Evolutionary conservation across 176 grass and related monocot species (phyloP), one percentile per base, ranked within the genome.

Genomic region (Eragrostis nindensis): DNA sequence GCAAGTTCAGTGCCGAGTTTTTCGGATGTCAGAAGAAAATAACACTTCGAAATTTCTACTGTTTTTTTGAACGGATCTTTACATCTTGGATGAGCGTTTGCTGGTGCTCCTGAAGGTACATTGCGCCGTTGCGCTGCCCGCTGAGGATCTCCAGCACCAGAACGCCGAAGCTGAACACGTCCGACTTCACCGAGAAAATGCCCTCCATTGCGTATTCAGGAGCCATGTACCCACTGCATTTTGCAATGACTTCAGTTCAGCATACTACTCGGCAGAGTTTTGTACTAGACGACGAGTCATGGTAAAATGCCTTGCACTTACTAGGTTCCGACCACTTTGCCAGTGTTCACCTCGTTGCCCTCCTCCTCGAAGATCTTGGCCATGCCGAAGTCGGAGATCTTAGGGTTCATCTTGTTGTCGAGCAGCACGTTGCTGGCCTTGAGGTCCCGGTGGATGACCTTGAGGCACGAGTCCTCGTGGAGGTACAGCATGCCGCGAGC

Each of bases 361-460:
- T 89, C 92, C 56, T 87, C 87, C 12, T 94, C 70, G 47, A 89
- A 97, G 55, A 94, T 97, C 77, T 92, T 92, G 45, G 94, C 94
- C 94, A 94, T 97, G 80, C 94, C 94, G 62, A 97, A 97, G 64
- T 97, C 94, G 44, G 94, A 97, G 71, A 97, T 97, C 84, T 97
- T 97, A 11, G 94, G 94, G 76, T 90, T 97, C 94, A 97, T 97
- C 68, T 85, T 87, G 75, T 94, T 87, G 86, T 97, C 94, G 16
- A 97, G 84, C 48, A 97, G 78, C 66, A 97, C 94, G 71, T 97
- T 97, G 66, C 94, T 94, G 39, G 94, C 94, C 67, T 94, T 97
- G 30, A 94, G 80, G 80, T 97, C 94, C 71, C 94, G 64, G 39
- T 97, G 94, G 45, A 97, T 92, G 75, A 97, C 78, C 74, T 92